phyloP scores from a whole-genome alignment of 129 eudicot species.

The Flaveria linearis region DNA sequence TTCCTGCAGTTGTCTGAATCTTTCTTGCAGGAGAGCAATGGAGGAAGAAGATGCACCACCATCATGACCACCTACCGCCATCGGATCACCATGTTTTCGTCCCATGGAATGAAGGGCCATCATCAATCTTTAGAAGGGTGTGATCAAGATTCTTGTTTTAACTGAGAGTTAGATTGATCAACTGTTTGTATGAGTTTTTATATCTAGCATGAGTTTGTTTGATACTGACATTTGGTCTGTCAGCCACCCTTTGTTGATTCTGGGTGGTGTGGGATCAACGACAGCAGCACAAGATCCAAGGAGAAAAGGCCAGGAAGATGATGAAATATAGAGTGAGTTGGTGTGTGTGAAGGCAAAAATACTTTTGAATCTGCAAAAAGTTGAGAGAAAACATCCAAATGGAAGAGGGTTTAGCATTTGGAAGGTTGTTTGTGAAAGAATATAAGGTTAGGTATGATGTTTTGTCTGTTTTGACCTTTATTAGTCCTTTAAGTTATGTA shows the following conservation, averaged over 20 bases:
- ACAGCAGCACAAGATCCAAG: slow-evolving; percentile 44
- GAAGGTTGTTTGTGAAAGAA: slow-evolving; percentile 43
- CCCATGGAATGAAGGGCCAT: slow-evolving; percentile 49
- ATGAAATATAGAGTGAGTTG: slow-evolving; percentile 38
- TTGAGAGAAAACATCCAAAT: slow-evolving; percentile 41
- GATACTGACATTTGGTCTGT: slow-evolving; percentile 16
- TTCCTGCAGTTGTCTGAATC: slow-evolving; percentile 55
- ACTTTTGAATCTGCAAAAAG: slow-evolving; percentile 41
- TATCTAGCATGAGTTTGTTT: slow-evolving; percentile 33
- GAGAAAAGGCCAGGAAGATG: slow-evolving; percentile 30
- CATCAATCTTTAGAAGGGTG: slow-evolving; percentile 18
- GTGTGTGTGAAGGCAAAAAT: slow-evolving; percentile 42
- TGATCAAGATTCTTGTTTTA: background rate
- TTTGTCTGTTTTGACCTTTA: slow-evolving; percentile 30
- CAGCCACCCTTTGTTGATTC: slow-evolving; percentile 45
- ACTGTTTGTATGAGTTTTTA: slow-evolving; percentile 30
- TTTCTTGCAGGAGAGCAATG: slow-evolving; percentile 57
- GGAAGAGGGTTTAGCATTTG: slow-evolving; percentile 42
- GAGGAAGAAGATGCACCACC: slow-evolving; percentile 45
- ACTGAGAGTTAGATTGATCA: slow-evolving; percentile 13
- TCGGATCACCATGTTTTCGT: slow-evolving; percentile 35
- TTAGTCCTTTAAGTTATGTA: background rate
- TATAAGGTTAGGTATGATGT: slow-evolving; percentile 45
- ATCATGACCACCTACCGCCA: background rate
- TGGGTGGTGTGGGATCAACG: slow-evolving; percentile 35